These are phyloP conservation scores for Eimeria praecox DNA, from an alignment of 169 alveolate species.

Conservation along the genomic window DNA sequence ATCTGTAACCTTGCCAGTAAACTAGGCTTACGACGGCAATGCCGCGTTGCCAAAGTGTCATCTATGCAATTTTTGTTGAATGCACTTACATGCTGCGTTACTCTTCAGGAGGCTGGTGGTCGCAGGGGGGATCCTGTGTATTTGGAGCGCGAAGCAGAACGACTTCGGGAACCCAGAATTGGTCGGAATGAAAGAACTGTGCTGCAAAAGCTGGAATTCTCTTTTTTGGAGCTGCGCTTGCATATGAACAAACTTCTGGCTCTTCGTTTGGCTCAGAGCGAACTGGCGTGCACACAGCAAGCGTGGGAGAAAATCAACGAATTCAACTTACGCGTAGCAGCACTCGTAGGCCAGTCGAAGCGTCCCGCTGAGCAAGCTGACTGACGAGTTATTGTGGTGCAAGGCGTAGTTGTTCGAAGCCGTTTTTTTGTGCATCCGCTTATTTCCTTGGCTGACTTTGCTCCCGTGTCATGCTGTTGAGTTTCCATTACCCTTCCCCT, in stretches of 20 bases:
- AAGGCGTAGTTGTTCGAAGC: background rate
- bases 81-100: background rate
- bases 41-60: background rate
- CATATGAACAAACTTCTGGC: conserved; percentile 28
- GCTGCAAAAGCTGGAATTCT: conserved; percentile 29
- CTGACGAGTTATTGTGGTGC: background rate
- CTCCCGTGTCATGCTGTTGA: background rate
- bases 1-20: background rate
- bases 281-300: conserved; percentile 23
- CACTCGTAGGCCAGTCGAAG: background rate
- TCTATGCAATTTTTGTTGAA: background rate
- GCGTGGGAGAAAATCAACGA: conserved; percentile 24
- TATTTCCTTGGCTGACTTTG: background rate
- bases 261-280: conserved; percentile 45
- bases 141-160: conserved; percentile 49
- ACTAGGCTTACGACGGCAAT: background rate
- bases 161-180: background rate
- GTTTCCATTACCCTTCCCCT: background rate
- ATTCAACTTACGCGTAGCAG: background rate
- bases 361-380: background rate
- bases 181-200: background rate
- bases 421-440: background rate
- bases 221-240: conserved; percentile 49
- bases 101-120: conserved; percentile 60
- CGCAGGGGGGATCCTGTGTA: conserved; percentile 31